Conservation (phyloP, 2,329 filamentous ascomycete species). For the Hypoxylon sp. region DNA sequence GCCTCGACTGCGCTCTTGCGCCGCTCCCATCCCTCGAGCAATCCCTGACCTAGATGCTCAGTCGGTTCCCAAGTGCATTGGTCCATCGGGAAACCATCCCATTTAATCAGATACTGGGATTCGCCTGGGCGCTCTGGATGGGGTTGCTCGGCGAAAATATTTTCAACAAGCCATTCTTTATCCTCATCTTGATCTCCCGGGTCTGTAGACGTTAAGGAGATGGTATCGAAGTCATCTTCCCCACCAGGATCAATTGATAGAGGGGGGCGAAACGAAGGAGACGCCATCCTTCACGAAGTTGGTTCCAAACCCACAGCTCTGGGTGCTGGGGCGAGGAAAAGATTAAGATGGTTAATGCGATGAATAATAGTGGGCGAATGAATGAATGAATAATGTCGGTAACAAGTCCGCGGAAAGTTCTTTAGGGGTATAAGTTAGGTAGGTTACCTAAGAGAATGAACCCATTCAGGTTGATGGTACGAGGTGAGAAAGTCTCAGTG, state of each 20-base stretch:
- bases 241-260: slow-evolving; percentile 11
- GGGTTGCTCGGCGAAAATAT: slow-evolving; percentile 58
- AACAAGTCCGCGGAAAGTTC: too few relatives aligned
- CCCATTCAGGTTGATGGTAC: not conserved
- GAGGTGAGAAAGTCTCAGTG: not conserved
- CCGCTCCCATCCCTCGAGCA: slow-evolving; percentile 55
- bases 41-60: slow-evolving; percentile 51
- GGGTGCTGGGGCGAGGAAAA: too few relatives aligned
- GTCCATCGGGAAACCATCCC: slow-evolving; percentile 67
- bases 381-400: too few relatives aligned
- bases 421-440: too few relatives aligned
- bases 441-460: too few relatives aligned
- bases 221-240: slow-evolving; percentile 56
- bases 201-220: slow-evolving; percentile 65
- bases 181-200: slow-evolving; percentile 45
- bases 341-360: too few relatives aligned
- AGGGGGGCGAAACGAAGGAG: slow-evolving; percentile 11
- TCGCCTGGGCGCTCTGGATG: slow-evolving; percentile 41
- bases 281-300: slow-evolving; percentile 31
- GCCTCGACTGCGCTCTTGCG: slow-evolving; percentile 49
- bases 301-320: too few relatives aligned
- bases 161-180: slow-evolving; percentile 63
- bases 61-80: slow-evolving; percentile 65
- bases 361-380: too few relatives aligned
- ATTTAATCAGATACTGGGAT: slow-evolving; percentile 67